Base-by-base conservation (phyloP, 371 early-diverging fungal species). In the Actinomortierella wolfii region DNA sequence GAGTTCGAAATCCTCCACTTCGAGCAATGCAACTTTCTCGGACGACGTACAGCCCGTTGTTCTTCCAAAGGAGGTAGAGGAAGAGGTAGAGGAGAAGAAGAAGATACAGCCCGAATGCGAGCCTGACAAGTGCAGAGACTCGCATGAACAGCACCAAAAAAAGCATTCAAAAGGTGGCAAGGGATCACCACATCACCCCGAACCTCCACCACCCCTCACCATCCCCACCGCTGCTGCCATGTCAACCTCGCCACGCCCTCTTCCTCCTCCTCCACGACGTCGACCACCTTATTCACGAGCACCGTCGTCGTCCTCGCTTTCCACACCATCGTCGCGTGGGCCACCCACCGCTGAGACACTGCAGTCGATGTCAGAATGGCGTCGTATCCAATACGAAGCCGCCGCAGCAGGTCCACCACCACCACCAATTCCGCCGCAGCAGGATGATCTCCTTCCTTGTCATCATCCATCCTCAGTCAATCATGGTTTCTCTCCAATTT, bases 381-480 rank as follows among this genome's bases (percentile, higher is more conserved):
- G 70, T 0, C 64, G 64, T 64, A 70, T 70, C 61, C 70, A 70
- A 49, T 34, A 56, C 64, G 57, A 60, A 64, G 42, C 49, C 59
- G 8, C 69, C 63, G 40, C 64, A 64, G 42, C 65, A 64, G 52
- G 71, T 64, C 18, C 64, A 69, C 34, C 42, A 64, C 8, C 52
- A 51, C 41, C 70, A 7, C 48, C 58, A 1, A 41, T 51, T 0
- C 29, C 53, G 14, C 69, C 64, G 17, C 52, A 58, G 1, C 49
- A 54, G 9, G 57, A 47, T 20, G 52, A 61, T 0, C 45, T 67
- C 18, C 50, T 55, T 28, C 39, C 28, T 23, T n/a, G 45, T 9
- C 25, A 28, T n/a, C 47, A 40, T 48, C 54, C n/a, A 15, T 20
- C 18, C 9, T 26, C 40, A 29, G 26, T 49, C 34, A 4, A 34